Conservation (phyloP, 2,329 filamentous ascomycete species). For the Fonsecaea pedrosoi region DNA sequence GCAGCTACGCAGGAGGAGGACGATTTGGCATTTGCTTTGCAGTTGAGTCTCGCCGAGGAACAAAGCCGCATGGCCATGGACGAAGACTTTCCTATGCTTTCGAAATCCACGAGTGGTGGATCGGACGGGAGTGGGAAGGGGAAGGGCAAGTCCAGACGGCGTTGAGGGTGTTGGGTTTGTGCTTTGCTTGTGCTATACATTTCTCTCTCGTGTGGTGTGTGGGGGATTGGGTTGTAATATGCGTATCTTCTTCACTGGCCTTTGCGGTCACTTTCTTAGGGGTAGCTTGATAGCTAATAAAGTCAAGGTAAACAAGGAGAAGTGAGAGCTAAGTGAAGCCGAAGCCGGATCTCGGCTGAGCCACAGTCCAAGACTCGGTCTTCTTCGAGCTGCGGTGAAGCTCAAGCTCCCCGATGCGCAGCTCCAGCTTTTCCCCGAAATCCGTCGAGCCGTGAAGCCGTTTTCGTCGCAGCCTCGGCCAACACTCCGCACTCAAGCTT, state of each 20-base stretch:
- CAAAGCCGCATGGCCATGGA: conserved; percentile 52
- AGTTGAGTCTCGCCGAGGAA: conserved; percentile 67
- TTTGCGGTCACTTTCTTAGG: too few relatives aligned
- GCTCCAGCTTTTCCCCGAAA: conserved; percentile 34
- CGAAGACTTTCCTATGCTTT: conserved; percentile 44
- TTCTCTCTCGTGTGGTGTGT: neutral
- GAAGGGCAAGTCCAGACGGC: conserved; percentile 30
- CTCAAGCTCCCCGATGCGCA: conserved; percentile 2
- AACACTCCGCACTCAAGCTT: conserved; percentile 30
- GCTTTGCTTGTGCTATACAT: neutral
- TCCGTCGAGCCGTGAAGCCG: too few relatives aligned
- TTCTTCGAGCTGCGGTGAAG: neutral
- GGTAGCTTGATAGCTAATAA: too few relatives aligned
- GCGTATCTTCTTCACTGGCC: too few relatives aligned
- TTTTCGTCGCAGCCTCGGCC: conserved; percentile 27
- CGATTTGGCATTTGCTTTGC: conserved; percentile 67
- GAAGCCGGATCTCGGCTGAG: conserved; percentile 12
- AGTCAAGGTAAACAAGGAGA: too few relatives aligned
- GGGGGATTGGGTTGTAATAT: neutral
- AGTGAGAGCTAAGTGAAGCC: neutral
- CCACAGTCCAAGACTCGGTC: conserved; percentile 11
- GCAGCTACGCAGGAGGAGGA: conserved; percentile 54
- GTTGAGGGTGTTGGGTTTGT: conserved; percentile 5
- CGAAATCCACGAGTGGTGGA: conserved; percentile 27
- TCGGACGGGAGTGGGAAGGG: conserved; percentile 36